phyloP scores from a whole-genome alignment of 2,329 filamentous ascomycete genomes.

The Penicillium griseofulvum region DNA sequence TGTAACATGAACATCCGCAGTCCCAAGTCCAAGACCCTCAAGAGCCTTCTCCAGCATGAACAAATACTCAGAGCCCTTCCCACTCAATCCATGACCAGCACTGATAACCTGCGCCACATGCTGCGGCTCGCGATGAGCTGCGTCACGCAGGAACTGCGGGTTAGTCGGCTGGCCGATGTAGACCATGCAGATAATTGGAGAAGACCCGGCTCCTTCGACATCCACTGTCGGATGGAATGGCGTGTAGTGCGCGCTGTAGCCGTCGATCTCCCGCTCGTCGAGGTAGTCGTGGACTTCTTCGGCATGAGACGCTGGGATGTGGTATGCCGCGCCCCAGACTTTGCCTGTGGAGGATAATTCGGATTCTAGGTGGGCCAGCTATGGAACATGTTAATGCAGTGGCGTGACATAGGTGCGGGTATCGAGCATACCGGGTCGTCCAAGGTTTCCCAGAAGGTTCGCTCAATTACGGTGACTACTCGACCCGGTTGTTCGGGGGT shows the following conservation, averaged over 20 bases:
- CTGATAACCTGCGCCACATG: constrained; percentile 77
- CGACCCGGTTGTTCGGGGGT: constrained; percentile 84
- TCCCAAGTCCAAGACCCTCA: constrained; percentile 68
- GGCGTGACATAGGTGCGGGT: not conserved
- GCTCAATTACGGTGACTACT: constrained; percentile 88
- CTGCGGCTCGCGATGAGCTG: constrained; percentile 67
- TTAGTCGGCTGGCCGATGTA: constrained; percentile 96
- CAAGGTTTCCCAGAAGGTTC: constrained; percentile 75
- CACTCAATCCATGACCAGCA: constrained; percentile 74
- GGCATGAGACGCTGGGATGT: constrained; percentile 70
- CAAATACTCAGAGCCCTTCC: constrained; percentile 86
- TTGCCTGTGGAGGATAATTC: constrained; percentile 38
- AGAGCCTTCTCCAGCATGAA: constrained; percentile 75
- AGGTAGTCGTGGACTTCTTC: constrained; percentile 83
- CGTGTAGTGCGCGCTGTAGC: constrained; percentile 90
- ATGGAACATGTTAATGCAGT: not conserved
- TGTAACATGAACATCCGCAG: constrained; percentile 77
- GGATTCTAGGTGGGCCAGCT: constrained; percentile 38
- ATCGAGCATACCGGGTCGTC: constrained; percentile 55
- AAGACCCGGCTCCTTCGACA: not conserved
- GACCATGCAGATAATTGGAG: constrained; percentile 62
- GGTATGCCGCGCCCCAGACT: constrained; percentile 93
- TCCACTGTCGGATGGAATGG: constrained; percentile 59
- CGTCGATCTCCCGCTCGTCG: constrained; percentile 95
- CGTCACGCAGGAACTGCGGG: constrained; percentile 71